Conservation (phyloP, 192 early-diverging fungal species). For the Lobosporangium transversale region DNA sequence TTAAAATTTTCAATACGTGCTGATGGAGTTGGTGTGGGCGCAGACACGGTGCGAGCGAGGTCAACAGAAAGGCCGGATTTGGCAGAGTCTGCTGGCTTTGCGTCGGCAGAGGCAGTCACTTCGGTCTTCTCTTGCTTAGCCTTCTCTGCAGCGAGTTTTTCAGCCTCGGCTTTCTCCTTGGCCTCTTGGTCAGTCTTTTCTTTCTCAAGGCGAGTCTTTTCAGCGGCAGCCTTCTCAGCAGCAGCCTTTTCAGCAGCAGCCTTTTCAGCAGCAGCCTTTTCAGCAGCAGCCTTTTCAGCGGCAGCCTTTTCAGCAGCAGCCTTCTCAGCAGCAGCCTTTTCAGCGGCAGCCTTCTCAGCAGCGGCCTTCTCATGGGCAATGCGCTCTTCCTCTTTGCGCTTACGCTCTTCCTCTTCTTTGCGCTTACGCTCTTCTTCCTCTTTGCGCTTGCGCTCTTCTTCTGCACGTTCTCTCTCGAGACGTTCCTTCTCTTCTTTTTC, state of each 20-base stretch:
- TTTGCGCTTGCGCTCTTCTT: constrained; percentile 18
- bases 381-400: constrained; percentile 46
- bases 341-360: constrained; percentile 23
- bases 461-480: constrained; percentile 36
- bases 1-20: constrained; percentile 60
- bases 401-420: constrained; percentile 38
- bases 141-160: constrained; percentile 33
- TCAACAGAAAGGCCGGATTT: constrained; percentile 51
- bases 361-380: constrained; percentile 40
- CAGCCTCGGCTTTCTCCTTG: constrained; percentile 44
- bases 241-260: constrained; percentile 42
- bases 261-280: constrained; percentile 23
- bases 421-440: constrained; percentile 42
- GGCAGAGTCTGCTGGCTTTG: constrained; percentile 44
- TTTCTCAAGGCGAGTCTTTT: constrained; percentile 39
- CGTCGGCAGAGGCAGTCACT: constrained; percentile 39
- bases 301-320: constrained; percentile 45
- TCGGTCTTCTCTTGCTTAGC: constrained; percentile 29
- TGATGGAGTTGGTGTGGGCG: constrained; percentile 54
- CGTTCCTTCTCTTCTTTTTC: constrained; percentile 49
- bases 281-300: constrained; percentile 37
- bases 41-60: constrained; percentile 52
- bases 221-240: constrained; percentile 44
- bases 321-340: constrained; percentile 37
- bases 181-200: constrained; percentile 31